Base-by-base conservation (phyloP, 805 yeast species). In the Pichia cabralensis region DNA sequence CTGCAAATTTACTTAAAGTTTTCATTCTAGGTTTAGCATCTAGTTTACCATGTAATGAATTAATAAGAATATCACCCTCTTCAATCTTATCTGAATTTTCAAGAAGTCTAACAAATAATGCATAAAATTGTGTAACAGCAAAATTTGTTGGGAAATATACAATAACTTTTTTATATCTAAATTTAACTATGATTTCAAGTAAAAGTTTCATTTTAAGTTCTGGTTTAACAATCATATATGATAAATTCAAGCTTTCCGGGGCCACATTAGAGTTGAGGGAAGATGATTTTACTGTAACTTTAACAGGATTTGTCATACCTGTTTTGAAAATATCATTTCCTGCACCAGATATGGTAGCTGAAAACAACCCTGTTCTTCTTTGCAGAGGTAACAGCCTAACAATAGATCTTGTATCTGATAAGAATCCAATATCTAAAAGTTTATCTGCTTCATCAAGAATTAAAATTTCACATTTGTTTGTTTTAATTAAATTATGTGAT, bases 391-490 rank as follows among this genome's bases (percentile, higher is more conserved):
- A 60, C 29, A 68, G 53, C 22, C 71, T 65, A 26, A 89, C 61
- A 20, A 89, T 83, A 21, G 67, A 62, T 28, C 76, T 73, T 28
- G 83, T 74, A 28, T 85, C 86, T 27, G 62, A 64, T 19, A 71
- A 72, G 52, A 86, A 85, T 26, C 86, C 80, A 19, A 76, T 55
- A 52, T 88, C 97, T 22, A 89, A 62, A 23, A 89, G 64, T 45
- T 85, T 73, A 50, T 92, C 98, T 6, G 97, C 97, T 58, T 92
- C 97, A 55, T 92, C 98, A 26, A 92, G 55, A 5, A 92, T 76
- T 10, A 83, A 67, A 25, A 81, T 69, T 44, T 84, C 94, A 33
- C 86, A 67, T 4, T 80, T 66, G 5, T 61, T 59, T 0, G 85
- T 68, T 42, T 71, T 72, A 4, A 86, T 80, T 17, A 61, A 55